phyloP scores from a whole-genome alignment of 805 yeast genomes.

The Candida sphagnicola region DNA sequence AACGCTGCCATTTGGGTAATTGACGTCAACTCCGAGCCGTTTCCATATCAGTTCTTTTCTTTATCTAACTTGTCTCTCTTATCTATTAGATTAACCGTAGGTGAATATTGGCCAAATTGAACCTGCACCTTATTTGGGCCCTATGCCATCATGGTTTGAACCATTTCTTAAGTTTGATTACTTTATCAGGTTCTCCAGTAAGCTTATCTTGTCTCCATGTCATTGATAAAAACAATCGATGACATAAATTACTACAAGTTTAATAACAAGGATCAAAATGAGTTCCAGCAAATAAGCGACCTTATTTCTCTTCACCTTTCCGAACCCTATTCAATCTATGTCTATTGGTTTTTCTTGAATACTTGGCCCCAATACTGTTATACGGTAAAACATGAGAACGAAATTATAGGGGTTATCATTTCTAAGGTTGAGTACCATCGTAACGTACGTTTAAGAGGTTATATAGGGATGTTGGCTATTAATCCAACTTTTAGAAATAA shows the following conservation, averaged over 20 bases:
- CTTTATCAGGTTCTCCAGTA: no score
- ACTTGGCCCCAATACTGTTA: slow-evolving; percentile 87
- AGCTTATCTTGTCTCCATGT: no score
- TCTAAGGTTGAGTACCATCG: slow-evolving; percentile 79
- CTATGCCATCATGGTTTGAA: no score
- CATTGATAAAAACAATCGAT: slow-evolving; percentile 13
- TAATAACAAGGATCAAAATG: slow-evolving; percentile 22
- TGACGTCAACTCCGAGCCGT: no score
- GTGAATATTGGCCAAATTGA: no score
- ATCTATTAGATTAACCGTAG: no score
- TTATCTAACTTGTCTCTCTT: no score
- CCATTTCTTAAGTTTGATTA: no score
- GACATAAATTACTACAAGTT: slow-evolving; percentile 19
- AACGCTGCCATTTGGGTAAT: no score
- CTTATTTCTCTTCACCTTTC: slow-evolving; percentile 73
- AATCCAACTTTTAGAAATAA: slow-evolving; percentile 63
- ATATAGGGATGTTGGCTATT: slow-evolving; percentile 95
- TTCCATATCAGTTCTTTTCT: no score
- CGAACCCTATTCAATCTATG: slow-evolving; percentile 93
- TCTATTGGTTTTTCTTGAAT: slow-evolving; percentile 83
- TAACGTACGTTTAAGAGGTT: slow-evolving; percentile 72
- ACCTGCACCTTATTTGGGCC: no score
- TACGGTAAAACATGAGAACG: slow-evolving; percentile 43
- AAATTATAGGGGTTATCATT: slow-evolving; percentile 77
- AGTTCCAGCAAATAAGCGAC: slow-evolving; percentile 47